Evolutionary conservation across 495 filamentous ascomycete species (phyloP), one percentile per base, ranked within the genome.

Genomic region (Hypoxylon cercidicola): DNA sequence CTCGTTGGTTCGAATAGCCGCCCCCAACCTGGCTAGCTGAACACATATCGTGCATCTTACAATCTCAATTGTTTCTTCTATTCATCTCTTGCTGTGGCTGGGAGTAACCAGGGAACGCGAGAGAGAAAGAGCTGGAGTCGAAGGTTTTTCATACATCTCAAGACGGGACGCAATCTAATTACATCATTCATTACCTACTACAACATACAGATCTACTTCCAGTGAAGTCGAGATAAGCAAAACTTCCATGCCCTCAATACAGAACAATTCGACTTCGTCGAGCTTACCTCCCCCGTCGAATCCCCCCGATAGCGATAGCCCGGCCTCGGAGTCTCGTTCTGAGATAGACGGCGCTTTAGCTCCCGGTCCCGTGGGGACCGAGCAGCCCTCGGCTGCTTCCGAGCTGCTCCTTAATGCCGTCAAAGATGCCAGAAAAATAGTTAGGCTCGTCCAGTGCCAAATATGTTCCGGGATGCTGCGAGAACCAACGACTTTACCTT

Each of bases 401-500:
- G 43, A 52, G 16, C 30, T 59, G 15, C 62, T 65, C 16, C 60
- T 74, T 11, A 50, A 55, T 49, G 65, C 69, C 19, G 20, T 43
- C 40, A 72, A 55, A 37, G 65, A 74, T 50, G 63, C 59, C 12
- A 68, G 88, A 58, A 74, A 83, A 39, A 82, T 96, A 43, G 77
- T 94, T 62, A 86, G 86, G 32, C 75, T 92, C 23, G 77, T 93
- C 15, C 90, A 94, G 73, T 97, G 93, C 72, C 79, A 82, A 18
- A 76, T 83, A 62, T 97, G 93, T 72, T 91, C 89, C 10, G 78
- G 76, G 12, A 90, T 89, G 2, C 78, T 94, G 2, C 81, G 75
- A 25, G 78, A 82, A 0, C 92, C 93, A 11, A 79, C 91, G 41
- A 91, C 90, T 3, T 78, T 97, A 15, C 93, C 93, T 2, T 97